Conservation (phyloP, 129 eudicot genomes). For the Helianthus tuberosus region DNA sequence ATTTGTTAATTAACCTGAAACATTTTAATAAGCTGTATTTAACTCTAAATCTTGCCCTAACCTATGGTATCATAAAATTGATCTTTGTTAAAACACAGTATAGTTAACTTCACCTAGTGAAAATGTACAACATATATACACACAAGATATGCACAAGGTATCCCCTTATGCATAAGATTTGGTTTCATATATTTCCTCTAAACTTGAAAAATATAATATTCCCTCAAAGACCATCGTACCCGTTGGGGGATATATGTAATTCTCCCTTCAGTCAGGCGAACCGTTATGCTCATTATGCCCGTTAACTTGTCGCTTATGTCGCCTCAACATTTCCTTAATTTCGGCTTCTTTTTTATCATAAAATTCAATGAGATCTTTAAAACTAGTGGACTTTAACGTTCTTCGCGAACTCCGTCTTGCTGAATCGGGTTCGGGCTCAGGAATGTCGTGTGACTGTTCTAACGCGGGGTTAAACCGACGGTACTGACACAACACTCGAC, state of each 20-base stretch:
- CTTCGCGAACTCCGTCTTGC: conserved; percentile 40
- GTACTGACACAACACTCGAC: conserved; percentile 60
- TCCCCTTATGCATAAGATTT: conserved; percentile 15
- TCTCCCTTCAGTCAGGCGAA: conserved; percentile 34
- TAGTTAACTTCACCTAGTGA: not conserved
- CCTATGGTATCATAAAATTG: conserved; percentile 1
- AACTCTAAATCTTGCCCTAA: conserved; percentile 18
- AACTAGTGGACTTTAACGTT: conserved; percentile 41
- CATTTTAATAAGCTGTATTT: not conserved
- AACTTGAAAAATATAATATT: not conserved
- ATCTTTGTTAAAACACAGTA: conserved; percentile 7
- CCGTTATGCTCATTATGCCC: conserved; percentile 32
- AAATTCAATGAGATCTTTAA: conserved; percentile 58
- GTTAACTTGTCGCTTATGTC: conserved; percentile 36
- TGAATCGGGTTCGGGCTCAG: conserved; percentile 51
- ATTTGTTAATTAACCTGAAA: not conserved
- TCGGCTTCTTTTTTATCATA: conserved; percentile 73
- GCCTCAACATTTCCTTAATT: conserved; percentile 57
- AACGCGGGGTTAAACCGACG: conserved; percentile 50
- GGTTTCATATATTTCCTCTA: conserved; percentile 2
- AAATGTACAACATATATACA: conserved; percentile 33
- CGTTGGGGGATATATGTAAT: not conserved
- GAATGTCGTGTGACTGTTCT: conserved; percentile 43
- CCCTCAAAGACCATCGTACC: not conserved
- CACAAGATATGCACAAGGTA: not conserved